Conservation (phyloP, 2,329 filamentous ascomycete species). For the Epichloe baconii region DNA sequence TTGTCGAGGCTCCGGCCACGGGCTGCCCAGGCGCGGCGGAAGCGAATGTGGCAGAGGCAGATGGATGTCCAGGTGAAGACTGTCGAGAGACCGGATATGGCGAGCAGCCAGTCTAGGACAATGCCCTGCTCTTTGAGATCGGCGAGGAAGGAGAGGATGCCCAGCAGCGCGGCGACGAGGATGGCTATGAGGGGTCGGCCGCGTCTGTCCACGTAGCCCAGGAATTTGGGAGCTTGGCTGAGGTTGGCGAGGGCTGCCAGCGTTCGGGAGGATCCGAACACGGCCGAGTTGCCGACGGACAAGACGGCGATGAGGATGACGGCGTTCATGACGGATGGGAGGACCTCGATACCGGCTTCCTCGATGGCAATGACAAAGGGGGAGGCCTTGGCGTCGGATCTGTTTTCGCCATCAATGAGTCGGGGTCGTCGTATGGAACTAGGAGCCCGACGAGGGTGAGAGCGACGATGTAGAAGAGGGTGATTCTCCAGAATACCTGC, state of each 20-base stretch:
- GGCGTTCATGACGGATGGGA: conserved; percentile 87
- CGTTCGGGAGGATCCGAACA: conserved; percentile 84
- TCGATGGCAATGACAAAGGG: conserved; percentile 90
- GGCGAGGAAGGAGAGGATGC: conserved; percentile 64
- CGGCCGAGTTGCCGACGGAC: conserved; percentile 81
- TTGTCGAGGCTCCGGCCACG: conserved; percentile 61
- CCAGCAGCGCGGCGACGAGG: conserved; percentile 49
- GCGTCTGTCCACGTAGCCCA: conserved; percentile 71
- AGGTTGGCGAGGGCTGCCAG: conserved; percentile 83
- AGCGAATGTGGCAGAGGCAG: conserved; percentile 84
- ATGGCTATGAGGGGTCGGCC: conserved; percentile 72
- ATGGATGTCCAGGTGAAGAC: conserved; percentile 77
- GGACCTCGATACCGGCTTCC: conserved; percentile 65
- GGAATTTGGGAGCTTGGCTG: conserved; percentile 61
- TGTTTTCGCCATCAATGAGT: conserved; percentile 43
- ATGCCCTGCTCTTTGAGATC: conserved; percentile 44
- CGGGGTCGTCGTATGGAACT: conserved; percentile 57
- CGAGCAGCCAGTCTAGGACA: conserved; percentile 69
- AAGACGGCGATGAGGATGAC: conserved; percentile 85
- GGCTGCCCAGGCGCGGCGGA: conserved; percentile 64
- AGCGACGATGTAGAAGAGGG: conserved; percentile 77
- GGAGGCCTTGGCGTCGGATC: conserved; percentile 60
- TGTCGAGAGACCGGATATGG: conserved; percentile 58
- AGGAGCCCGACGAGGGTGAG: conserved; percentile 70
- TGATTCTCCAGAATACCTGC: conserved; percentile 91